Evolutionary conservation across 495 filamentous ascomycete genomes (phyloP).

Genomic region (Aspergillus steynii): DNA sequence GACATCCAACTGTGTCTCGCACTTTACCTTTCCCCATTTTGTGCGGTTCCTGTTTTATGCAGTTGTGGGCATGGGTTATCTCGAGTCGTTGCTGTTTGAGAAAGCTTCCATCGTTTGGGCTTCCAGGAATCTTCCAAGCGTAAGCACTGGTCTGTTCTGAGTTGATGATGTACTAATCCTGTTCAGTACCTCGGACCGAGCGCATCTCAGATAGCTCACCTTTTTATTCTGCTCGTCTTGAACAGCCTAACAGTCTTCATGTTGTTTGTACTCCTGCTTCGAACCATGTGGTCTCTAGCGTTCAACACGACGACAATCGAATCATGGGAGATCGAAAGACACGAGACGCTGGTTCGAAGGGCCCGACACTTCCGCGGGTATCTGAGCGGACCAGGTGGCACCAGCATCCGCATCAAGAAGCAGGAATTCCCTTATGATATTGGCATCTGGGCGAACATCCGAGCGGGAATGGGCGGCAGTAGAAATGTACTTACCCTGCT

Average conservation of each 20-base stretch:
- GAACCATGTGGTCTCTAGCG: slow-evolving; percentile 57
- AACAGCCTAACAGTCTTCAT: slow-evolving; percentile 65
- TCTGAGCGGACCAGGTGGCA: slow-evolving; percentile 61
- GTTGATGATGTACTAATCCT: slow-evolving; percentile 13
- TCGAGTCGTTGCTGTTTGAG: slow-evolving; percentile 58
- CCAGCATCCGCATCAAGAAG: slow-evolving; percentile 52
- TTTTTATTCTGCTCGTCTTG: slow-evolving; percentile 63
- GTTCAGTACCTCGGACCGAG: slow-evolving; percentile 74
- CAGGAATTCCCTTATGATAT: slow-evolving; percentile 94
- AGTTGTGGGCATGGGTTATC: slow-evolving; percentile 64
- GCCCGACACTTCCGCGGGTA: slow-evolving; percentile 57
- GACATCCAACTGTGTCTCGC: slow-evolving; percentile 91
- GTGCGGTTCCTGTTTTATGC: slow-evolving; percentile 83
- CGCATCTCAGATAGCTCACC: slow-evolving; percentile 57
- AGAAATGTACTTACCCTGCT: slow-evolving; percentile 35
- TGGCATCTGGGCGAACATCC: slow-evolving; percentile 78
- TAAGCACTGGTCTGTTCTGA: slow-evolving; percentile 28
- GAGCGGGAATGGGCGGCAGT: slow-evolving; percentile 70
- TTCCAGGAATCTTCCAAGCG: slow-evolving; percentile 66
- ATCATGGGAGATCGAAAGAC: slow-evolving; percentile 87
- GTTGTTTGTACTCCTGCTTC: slow-evolving; percentile 63
- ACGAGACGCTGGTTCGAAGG: slow-evolving; percentile 69
- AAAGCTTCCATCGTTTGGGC: slow-evolving; percentile 65
- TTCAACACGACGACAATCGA: slow-evolving; percentile 85
- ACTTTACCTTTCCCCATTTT: slow-evolving; percentile 88